These are phyloP conservation scores for Pelargonium cotyledonis DNA, from an alignment of 441 rosid genomes.

Conservation along the genomic window DNA sequence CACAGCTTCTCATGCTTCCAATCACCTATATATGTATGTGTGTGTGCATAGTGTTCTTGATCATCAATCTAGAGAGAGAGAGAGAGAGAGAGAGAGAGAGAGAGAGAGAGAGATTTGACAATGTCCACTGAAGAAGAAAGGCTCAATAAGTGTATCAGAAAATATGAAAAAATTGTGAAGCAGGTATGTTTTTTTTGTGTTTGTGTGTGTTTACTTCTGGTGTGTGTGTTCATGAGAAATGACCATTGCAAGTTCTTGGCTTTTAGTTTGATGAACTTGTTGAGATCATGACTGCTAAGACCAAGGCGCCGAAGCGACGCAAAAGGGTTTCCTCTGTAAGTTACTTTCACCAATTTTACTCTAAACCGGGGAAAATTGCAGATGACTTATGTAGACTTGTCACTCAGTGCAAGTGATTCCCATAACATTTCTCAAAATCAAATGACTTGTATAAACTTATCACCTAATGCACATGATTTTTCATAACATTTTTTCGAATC, in stretches of 20 bases:
- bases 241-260: too few species aligned
- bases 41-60: too few species aligned
- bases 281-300: constrained; percentile 27
- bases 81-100: background rate
- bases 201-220: too few species aligned
- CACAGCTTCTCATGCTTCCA: constrained; percentile 10
- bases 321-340: constrained; percentile 20
- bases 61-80: background rate
- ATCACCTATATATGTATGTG: constrained; percentile 6
- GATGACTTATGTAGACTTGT: too few species aligned
- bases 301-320: constrained; percentile 26
- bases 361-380: too few species aligned
- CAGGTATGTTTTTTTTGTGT: constrained; percentile 19
- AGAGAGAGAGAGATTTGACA: background rate
- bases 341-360: background rate
- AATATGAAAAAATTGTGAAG: constrained; percentile 31
- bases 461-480: too few species aligned
- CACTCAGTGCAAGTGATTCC: too few species aligned
- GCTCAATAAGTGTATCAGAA: constrained; percentile 29
- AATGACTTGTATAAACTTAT: too few species aligned
- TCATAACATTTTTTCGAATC: too few species aligned
- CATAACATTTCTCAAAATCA: too few species aligned
- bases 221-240: too few species aligned
- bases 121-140: constrained; percentile 31
- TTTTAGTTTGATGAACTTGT: constrained; percentile 36